These are phyloP conservation scores for Croton setiger DNA, from an alignment of 441 rosid genomes.

Conservation along the genomic window DNA sequence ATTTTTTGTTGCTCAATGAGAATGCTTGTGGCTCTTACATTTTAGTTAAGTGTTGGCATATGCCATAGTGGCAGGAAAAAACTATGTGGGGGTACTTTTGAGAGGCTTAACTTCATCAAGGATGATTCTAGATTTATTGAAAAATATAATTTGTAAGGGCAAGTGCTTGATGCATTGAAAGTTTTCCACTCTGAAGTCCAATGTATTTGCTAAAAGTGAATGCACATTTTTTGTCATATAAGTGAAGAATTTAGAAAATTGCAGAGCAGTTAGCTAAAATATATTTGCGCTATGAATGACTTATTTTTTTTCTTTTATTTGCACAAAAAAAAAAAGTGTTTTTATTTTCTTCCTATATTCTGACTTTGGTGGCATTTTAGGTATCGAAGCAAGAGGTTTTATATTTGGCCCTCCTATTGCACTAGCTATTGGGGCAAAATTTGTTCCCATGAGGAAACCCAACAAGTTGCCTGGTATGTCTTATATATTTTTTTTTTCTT, in stretches of 20 bases:
- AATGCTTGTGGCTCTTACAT: not conserved
- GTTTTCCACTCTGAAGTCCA: not conserved
- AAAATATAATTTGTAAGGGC: not conserved
- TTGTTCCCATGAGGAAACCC: constrained; percentile 97
- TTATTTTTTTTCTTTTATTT: constrained; percentile 2
- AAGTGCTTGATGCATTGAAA: not conserved
- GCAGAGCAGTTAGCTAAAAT: no score
- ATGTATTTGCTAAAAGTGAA: not conserved
- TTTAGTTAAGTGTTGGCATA: not conserved
- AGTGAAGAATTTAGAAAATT: not conserved
- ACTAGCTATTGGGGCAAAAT: constrained; percentile 94
- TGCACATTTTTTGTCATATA: not conserved
- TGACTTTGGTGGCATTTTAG: constrained; percentile 31
- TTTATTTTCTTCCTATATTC: constrained; percentile 1
- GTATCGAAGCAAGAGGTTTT: constrained; percentile 96
- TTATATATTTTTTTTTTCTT: not conserved
- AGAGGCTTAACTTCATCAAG: no score
- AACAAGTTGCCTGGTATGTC: constrained; percentile 79
- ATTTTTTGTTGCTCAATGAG: not conserved
- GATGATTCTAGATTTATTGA: not conserved
- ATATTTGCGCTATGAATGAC: not conserved
- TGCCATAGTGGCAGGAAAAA: not conserved
- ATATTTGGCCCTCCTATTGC: constrained; percentile 99
- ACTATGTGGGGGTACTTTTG: not conserved
- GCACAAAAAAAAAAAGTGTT: not conserved